phyloP scores from a whole-genome alignment of 106 monocot species.

The Allium cepa region DNA sequence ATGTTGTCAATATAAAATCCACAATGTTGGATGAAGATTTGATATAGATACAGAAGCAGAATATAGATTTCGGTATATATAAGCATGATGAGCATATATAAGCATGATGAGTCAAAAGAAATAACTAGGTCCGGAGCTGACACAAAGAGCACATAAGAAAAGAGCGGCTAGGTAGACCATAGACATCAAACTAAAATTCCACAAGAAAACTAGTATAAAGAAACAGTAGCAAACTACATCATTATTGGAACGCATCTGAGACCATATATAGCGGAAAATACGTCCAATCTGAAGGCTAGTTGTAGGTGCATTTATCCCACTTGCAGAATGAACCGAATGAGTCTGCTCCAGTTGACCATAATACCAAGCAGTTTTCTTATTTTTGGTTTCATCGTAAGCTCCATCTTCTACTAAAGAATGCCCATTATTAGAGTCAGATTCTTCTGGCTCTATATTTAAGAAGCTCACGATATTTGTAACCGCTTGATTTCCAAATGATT shows the following conservation, averaged over 20 bases:
- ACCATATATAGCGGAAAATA: conserved; percentile 77
- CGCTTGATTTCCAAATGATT: conserved; percentile 92
- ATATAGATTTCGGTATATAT: conserved; percentile 91
- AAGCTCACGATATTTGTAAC: conserved; percentile 92
- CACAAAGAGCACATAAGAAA: conserved; percentile 94
- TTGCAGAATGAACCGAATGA: conserved; percentile 46
- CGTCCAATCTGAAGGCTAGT: conserved; percentile 74
- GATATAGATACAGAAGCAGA: conserved; percentile 83
- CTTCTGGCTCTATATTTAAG: conserved; percentile 80
- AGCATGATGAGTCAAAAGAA: conserved; percentile 90
- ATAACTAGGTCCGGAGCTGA: conserved; percentile 84
- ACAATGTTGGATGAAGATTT: conserved; percentile 95
- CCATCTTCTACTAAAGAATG: conserved; percentile 45
- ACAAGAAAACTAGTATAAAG: conserved; percentile 82
- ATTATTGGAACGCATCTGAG: conserved; percentile 92
- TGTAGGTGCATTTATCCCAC: conserved; percentile 22
- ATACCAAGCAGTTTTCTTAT: conserved; percentile 16
- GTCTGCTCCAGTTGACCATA: conserved; percentile 18
- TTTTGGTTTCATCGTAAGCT: conserved; percentile 49
- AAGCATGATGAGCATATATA: too few relatives aligned
- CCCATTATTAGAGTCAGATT: conserved; percentile 50
- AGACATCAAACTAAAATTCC: conserved; percentile 91
- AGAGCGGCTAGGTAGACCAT: conserved; percentile 91
- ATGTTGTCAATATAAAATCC: conserved; percentile 38
- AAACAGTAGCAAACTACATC: conserved; percentile 94